A percentile compares a stretch with the other conserved stretches of the same genome.
Conservation (phyloP, 495 filamentous ascomycete species). For the Niebla homalea region DNA sequence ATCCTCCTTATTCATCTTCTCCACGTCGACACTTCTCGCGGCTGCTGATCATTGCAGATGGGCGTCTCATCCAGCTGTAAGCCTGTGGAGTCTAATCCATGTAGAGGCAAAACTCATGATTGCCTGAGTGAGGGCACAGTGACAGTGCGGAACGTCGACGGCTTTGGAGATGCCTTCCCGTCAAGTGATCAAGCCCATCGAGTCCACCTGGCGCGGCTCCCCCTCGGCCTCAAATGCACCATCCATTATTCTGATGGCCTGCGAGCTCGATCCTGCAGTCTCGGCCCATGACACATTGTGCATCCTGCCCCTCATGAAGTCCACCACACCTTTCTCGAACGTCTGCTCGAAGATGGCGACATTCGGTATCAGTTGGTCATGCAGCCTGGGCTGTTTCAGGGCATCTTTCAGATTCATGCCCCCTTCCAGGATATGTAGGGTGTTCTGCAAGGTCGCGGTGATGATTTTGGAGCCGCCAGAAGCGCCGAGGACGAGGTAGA, state of each 20-base stretch:
- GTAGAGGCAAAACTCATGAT: no score
- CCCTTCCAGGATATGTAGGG: slow-evolving; percentile 56
- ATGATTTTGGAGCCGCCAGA: slow-evolving; percentile 86
- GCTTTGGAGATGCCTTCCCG: neutral
- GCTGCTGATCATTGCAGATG: no score
- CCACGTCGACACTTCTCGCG: no score
- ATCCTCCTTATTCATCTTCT: no score
- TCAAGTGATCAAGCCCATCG: slow-evolving; percentile 55
- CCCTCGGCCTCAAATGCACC: slow-evolving; percentile 64
- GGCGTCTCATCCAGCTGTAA: no score
- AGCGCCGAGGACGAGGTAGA: slow-evolving; percentile 61
- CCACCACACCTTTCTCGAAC: slow-evolving; percentile 52
- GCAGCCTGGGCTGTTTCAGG: slow-evolving; percentile 52
- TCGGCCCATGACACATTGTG: slow-evolving; percentile 46
- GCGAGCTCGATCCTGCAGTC: slow-evolving; percentile 41
- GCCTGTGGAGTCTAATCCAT: no score
- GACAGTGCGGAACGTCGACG: no score
- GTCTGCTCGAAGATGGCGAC: slow-evolving; percentile 53
- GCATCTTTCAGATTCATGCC: slow-evolving; percentile 44
- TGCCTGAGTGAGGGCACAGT: no score
- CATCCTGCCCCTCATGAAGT: slow-evolving; percentile 44
- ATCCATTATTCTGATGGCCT: slow-evolving; percentile 51
- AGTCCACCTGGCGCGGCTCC: slow-evolving; percentile 62
- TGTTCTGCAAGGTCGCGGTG: slow-evolving; percentile 61
- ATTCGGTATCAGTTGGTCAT: slow-evolving; percentile 74